Evolutionary conservation across 495 filamentous ascomycete genomes (phyloP), one percentile per base, ranked within the genome.

Genomic region (Barbatosphaeria neglecta): DNA sequence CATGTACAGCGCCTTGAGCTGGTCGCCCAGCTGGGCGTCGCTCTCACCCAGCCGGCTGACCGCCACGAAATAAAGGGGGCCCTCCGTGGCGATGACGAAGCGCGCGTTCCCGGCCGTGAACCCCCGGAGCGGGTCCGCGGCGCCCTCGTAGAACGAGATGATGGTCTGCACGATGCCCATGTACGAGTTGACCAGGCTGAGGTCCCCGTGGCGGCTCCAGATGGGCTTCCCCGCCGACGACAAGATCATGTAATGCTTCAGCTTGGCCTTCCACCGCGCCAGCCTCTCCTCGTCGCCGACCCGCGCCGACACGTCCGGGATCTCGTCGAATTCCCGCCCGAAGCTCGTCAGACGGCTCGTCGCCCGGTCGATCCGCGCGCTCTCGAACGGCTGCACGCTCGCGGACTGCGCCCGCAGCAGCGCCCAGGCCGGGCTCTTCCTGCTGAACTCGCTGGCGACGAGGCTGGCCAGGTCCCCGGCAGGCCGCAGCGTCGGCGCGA

Each of bases 171-270:
- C 83, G 15, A 96, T 81, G n/a, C 93, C 93, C 66, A 95, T 89
- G 56, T 90, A 95, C 28, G 82, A 81, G 41, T 88, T 95, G 52
- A 96, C 83, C 28, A 97, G 66, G 17, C 82, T 80, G 50, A 93
- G 76, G 50, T 95, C 87, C 20, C 93, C 93, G 60, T 99, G 88
- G 46, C 93, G 75, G 48, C 87, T 95, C 64, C 88, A 99, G 31
- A 99, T 90, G 4, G 93, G 93, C 59, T 99, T 99, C n/a, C 93
- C 93, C 24, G 93, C 92, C 10, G 87, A 87, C 2, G 93, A 96
- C 0, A 99, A 70, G 55, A 99, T 94, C 53, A 99, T 72, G 58
- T 92, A 99, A 62, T 99, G 92, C 60, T 99, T 99, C 50, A 87
- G 71, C 60, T 95, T 93, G 18, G 83, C 75, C 59, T 86, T 87